Base-by-base conservation (phyloP, 106 monocot genomes). In the Iris macrosiphon region DNA sequence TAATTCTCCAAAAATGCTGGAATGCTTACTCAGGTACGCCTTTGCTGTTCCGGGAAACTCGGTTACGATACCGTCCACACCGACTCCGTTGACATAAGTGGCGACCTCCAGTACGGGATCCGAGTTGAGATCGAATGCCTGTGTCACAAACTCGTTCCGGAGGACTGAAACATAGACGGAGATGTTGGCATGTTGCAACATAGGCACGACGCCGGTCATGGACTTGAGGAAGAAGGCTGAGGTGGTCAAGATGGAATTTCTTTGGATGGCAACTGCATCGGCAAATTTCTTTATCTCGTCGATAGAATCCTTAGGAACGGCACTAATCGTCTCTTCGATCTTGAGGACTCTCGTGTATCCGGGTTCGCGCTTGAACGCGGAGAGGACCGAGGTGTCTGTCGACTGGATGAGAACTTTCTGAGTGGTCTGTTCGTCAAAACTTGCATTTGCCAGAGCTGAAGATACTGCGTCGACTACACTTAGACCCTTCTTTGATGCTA, bases 1-100 rank as follows among this genome's bases (percentile, higher is more conserved):
- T n/a, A n/a, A n/a, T n/a, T n/a, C n/a, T n/a, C n/a, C n/a, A n/a
- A n/a, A n/a, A n/a, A n/a, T n/a, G n/a, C n/a, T n/a, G n/a, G n/a
- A n/a, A n/a, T n/a, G n/a, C n/a, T 84, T 76, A 98, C 98, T 83
- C 56, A 98, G 64, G 61, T 87, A 98, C n/a, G 83, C 39, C 19
- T 40, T 67, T 27, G 83, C 78, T 14, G 91, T 98, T 31, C 74
- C 77, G 29, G 98, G 98, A 48, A 64, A 98, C 22, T 98, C 98
- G 0, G 98, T 98, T 1, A 91, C 64, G 11, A 91, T 1, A 1
- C 98, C 98, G 48, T 91, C 81, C 0, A 74, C 78, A 4, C 75
- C 79, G 1, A 81, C 6, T 1, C 63, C 66, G 13, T 14, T 13
- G 31, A 69, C 32, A 27, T 75, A 87, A 18, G 74, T 84, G 12